Evolutionary conservation across 2,329 filamentous ascomycete genomes (phyloP), one percentile per base, ranked within the genome.

Genomic region (Verticillium zaregamsianum): DNA sequence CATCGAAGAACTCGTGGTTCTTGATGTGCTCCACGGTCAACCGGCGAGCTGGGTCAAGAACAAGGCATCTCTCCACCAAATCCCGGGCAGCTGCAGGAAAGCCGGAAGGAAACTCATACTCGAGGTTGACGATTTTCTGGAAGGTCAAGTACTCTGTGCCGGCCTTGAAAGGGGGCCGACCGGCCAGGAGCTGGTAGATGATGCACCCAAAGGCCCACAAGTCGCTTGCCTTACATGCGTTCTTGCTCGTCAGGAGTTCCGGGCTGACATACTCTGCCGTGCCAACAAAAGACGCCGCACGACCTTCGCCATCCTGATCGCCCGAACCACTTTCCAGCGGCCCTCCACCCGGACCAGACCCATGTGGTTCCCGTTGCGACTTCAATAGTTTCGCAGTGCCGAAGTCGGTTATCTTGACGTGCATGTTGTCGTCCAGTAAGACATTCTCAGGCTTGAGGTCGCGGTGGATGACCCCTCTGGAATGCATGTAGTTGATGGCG

Each of bases 151-250:
- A 99, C 73, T 99, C 95, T 68, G 96, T 97, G 15, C 85, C 90
- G 49, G 91, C 95, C 74, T 99, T 99, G 81, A 99, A 99, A 0
- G 95, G 95, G 6, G 95, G 95, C 63, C 95, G 84, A n/a, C 95
- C 95, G n/a, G 91, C 91, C 37, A 99, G 81, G 31, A 99, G 84
- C 75, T 99, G 95, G 74, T 96, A 99, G 65, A 99, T 88, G 68
- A 99, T 99, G 78, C 95, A 99, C 11, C 95, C 95, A 79, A 96
- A 99, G 2, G 95, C 95, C 95, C 95, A 99, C 58, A 99, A 77
- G 76, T 99, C 95, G 74, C 95, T 98, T 54, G 94, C 92, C 78
- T 98, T 99, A 80, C 94, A 97, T 23, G 94, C 95, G 70, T 91
- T 96, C 79, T 98, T 98, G 71, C 97, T 93, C 33, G 92, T 97